These are phyloP conservation scores for Oldenlandia corymbosa DNA, from an alignment of 257 asterid genomes.

Conservation along the genomic window DNA sequence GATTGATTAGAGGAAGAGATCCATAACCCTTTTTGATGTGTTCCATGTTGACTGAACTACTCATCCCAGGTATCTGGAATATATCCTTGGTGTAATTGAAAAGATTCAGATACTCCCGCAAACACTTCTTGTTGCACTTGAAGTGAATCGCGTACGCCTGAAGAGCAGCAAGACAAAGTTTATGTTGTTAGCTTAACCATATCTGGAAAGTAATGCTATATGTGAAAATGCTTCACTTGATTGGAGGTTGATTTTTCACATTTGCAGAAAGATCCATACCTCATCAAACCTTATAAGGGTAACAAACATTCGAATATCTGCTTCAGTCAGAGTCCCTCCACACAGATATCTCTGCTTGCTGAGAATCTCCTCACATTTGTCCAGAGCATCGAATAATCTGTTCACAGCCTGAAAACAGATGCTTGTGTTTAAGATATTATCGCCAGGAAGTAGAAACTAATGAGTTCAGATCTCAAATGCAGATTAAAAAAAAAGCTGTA, in stretches of 20 bases:
- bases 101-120: too few relatives aligned
- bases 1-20: conserved; percentile 73
- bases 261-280: conserved; percentile 34
- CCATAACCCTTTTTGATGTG: conserved; percentile 86
- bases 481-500: not conserved
- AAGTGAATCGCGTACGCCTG: too few relatives aligned
- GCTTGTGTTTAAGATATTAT: not conserved
- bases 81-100: too few relatives aligned
- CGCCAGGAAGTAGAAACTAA: too few relatives aligned
- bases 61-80: conserved; percentile 58
- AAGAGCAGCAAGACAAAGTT: not conserved
- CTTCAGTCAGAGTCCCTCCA: conserved; percentile 71
- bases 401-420: conserved; percentile 55
- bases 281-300: conserved; percentile 93
- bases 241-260: not conserved
- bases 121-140: too few relatives aligned
- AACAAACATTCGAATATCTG: conserved; percentile 89
- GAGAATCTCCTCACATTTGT: conserved; percentile 77
- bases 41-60: conserved; percentile 73
- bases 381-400: conserved; percentile 64
- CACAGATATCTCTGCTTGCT: conserved; percentile 70
- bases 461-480: too few relatives aligned
- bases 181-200: not conserved
- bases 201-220: too few relatives aligned
- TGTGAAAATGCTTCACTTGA: not conserved